Evolutionary conservation across 2,329 filamentous ascomycete species (phyloP), one percentile per base, ranked within the genome.

Genomic region (Fusarium nodosum): DNA sequence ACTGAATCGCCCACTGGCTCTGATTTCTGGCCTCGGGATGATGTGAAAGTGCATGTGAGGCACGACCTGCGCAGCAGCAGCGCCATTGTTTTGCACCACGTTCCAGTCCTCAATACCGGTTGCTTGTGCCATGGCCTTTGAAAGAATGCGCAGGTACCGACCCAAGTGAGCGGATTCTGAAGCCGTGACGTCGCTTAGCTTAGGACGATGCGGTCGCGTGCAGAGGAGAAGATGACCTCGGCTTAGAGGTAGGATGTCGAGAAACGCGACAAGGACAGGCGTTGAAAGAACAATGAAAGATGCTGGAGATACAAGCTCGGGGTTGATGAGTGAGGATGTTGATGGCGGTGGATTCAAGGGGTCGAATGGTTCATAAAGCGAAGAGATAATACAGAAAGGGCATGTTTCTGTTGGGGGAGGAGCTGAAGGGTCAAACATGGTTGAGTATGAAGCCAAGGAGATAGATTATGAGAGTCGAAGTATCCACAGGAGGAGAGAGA

Each of bases 41-140:
- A 98, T 87, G 74, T 99, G 96, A 78, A 97, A 98, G 79, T 99
- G 95, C 50, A 97, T 91, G 79, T 98, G 95, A 24, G 92, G 91
- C 3, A 98, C 94, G 18, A 97, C 93, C 81, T 98, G 95, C 3
- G 94, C 94, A 3, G 95, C 95, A 33, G 93, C 88, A 5, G 90
- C 90, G 18, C 95, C 93, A 74, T 97, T 98, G 78, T 98, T 98
- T 82, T 98, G 95, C 57, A 98, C 93, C 31, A 98, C 89, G 79
- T 99, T 99, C 91, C 95, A 98, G 81, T 97, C 94, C 52, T 84
- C 85, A 2, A 93, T 87, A 12, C 90, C 91, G 4, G 90, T 92
- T 1, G 89, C 88, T 53, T 84, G 84, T 33, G 89, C 86, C 38
- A 97, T 84, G 0, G 92, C 92, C 22, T 87, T 83, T 20, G 91